Conservation (phyloP, 768 basidiomycete species). For the Serendipita indica region DNA sequence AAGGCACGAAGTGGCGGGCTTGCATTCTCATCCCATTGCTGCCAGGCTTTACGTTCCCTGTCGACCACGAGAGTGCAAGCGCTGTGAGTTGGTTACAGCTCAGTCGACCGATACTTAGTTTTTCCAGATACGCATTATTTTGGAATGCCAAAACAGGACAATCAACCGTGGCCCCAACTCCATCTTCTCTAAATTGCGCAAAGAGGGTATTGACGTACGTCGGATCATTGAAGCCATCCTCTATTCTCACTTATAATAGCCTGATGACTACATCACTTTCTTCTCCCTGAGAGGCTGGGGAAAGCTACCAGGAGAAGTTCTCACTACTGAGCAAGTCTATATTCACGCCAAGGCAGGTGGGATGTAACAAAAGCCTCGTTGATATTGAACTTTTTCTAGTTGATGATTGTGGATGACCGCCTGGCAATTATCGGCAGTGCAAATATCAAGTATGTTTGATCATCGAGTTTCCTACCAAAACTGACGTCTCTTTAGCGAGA, state of each 20-base stretch:
- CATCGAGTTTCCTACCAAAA: not conserved
- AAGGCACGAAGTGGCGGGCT: constrained; percentile 75
- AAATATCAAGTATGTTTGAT: constrained; percentile 59
- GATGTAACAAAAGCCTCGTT: not conserved
- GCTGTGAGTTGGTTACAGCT: constrained; percentile 39
- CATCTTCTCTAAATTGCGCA: constrained; percentile 71
- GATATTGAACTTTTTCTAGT: constrained; percentile 16
- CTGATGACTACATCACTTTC: constrained; percentile 79
- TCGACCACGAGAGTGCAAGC: constrained; percentile 86
- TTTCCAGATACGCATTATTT: constrained; percentile 71
- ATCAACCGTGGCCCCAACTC: constrained; percentile 81
- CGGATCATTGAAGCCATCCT: not conserved
- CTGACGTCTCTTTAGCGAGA: constrained; percentile 34
- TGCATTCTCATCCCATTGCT: constrained; percentile 83
- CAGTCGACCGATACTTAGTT: not conserved
- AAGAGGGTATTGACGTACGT: constrained; percentile 76
- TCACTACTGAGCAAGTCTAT: constrained; percentile 89
- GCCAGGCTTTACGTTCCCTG: constrained; percentile 85
- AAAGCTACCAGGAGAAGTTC: constrained; percentile 64
- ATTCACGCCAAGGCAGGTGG: constrained; percentile 62
- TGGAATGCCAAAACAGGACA: constrained; percentile 88
- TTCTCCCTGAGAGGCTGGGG: constrained; percentile 91
- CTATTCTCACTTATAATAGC: constrained; percentile 36
- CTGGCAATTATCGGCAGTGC: constrained; percentile 90
- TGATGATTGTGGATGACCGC: constrained; percentile 85